Evolutionary conservation across 345 rosid genomes (phyloP).

Genomic region (Microthlaspi erraticum): DNA sequence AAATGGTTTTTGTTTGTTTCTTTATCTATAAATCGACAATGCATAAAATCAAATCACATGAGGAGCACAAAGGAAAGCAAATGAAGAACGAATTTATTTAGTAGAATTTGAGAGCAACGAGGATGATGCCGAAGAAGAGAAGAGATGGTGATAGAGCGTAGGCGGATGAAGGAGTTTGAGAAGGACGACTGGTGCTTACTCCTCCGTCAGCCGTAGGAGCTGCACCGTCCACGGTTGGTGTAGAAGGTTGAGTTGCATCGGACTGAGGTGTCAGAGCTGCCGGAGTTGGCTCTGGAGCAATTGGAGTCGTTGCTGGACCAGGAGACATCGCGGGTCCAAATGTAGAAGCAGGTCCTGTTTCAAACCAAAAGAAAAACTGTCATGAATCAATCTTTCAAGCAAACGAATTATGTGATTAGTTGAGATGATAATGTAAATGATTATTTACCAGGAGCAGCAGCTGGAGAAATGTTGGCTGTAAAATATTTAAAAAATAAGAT

Average conservation of each 20-base stretch:
- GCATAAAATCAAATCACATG: conserved; percentile 20
- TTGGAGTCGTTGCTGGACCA: conserved; percentile 54
- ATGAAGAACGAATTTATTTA: conserved; percentile 35
- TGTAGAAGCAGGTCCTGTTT: conserved; percentile 57
- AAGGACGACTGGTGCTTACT: conserved; percentile 53
- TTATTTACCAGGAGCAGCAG: conserved; percentile 77
- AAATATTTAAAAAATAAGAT: conserved; percentile 3
- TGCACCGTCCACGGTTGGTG: conserved; percentile 49
- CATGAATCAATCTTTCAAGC: neutral
- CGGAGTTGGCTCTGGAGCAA: conserved; percentile 65
- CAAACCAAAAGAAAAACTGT: neutral
- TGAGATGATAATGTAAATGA: neutral
- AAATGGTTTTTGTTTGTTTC: neutral
- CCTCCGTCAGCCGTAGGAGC: conserved; percentile 57
- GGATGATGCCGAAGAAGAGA: conserved; percentile 52
- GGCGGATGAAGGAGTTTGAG: conserved; percentile 60
- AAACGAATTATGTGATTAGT: neutral
- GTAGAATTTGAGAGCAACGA: conserved; percentile 48
- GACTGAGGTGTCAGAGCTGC: conserved; percentile 65
- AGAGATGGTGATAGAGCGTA: conserved; percentile 55
- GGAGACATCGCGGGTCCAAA: conserved; percentile 61
- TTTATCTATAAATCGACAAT: neutral
- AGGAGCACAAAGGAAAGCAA: neutral
- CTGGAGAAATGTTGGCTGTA: conserved; percentile 59
- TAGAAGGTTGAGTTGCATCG: conserved; percentile 52